Evolutionary conservation across 768 basidiomycete species (phyloP), one percentile per base, ranked within the genome.

Genomic region (Mycena galericulata): DNA sequence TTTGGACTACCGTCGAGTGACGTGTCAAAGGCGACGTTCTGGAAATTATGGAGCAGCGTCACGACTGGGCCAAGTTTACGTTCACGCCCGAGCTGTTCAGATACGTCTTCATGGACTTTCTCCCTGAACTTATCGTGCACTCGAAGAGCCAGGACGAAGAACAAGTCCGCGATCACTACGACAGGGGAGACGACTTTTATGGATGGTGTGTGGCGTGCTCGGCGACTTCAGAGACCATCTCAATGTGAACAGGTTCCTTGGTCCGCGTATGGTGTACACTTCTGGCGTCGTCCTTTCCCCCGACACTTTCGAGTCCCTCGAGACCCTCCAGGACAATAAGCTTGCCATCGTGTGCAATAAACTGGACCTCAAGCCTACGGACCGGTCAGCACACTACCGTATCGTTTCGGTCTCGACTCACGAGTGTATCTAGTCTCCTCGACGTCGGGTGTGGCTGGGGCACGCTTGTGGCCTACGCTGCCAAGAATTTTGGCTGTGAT

Each of bases 251-350:
- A 92, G 92, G 93, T 97, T 97, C 88, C 87, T 98, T 46, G 96
- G 96, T 12, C 93, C 94, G 7, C 92, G 95, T 68, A 98, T 98
- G 97, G 89, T 99, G 77, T 99, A 99, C 80, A 99, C 98, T 14
- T 97, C 94, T 29, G 98, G 98, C 70, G 85, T 99, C 58, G 87
- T 98, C 62, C 82, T 83, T 27, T 89, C 93, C 76, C 81, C 92
- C 66, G 87, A 88, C 71, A 81, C 84, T 45, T 84, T 91, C 69
- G 92, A 98, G 79, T 90, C 95, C 15, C 87, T 99, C 51, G 97
- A 99, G 78, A 86, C 96, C 72, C 89, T 99, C 12, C 98, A 99
- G 84, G 97, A 99, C 80, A 99, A 99, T 87, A 99, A 99, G 79
- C 91, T 99, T 61, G 90, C 92, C 18, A 81, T 98, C 66, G 97